Percentiles rank a stretch among this genome's conserved stretches.
Evolutionary conservation across 2,329 filamentous ascomycete genomes (phyloP).

Genomic region (Fusarium chuoi): DNA sequence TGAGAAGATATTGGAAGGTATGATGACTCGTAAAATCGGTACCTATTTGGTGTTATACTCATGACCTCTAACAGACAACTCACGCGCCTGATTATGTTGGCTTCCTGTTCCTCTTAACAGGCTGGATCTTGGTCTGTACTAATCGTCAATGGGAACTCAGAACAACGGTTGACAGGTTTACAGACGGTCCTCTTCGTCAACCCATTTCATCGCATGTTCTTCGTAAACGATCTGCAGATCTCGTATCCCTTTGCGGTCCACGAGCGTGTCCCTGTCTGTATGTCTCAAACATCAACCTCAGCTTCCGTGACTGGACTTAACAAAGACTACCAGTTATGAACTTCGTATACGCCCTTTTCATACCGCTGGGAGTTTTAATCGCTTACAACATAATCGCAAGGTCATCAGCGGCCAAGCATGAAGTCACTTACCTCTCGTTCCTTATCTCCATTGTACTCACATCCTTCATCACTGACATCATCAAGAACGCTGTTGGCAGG

Average conservation of each 20-base stretch:
- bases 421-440: conserved; percentile 86
- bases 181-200: conserved; percentile 61
- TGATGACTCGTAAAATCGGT: neutral
- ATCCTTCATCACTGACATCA: conserved; percentile 84
- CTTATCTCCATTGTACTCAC: conserved; percentile 80
- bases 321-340: conserved; percentile 67
- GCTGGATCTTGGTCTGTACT: conserved; percentile 69
- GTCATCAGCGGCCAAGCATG: conserved; percentile 79
- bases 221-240: conserved; percentile 83
- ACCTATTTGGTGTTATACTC: neutral
- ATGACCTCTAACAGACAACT: conserved; percentile 65
- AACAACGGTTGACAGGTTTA: neutral
- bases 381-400: conserved; percentile 71
- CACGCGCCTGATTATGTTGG: conserved; percentile 92
- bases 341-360: conserved; percentile 79
- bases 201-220: conserved; percentile 96
- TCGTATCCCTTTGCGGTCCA: conserved; percentile 86
- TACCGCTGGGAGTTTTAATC: conserved; percentile 75
- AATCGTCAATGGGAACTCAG: neutral
- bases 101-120: conserved; percentile 73
- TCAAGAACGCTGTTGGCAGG: conserved; percentile 88
- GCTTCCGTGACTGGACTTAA: neutral
- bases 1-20: conserved; percentile 62
- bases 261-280: conserved; percentile 84
- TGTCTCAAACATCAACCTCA: conserved; percentile 46